Conservation (phyloP, 306 rosid genomes). For the Gillenia trifoliata region DNA sequence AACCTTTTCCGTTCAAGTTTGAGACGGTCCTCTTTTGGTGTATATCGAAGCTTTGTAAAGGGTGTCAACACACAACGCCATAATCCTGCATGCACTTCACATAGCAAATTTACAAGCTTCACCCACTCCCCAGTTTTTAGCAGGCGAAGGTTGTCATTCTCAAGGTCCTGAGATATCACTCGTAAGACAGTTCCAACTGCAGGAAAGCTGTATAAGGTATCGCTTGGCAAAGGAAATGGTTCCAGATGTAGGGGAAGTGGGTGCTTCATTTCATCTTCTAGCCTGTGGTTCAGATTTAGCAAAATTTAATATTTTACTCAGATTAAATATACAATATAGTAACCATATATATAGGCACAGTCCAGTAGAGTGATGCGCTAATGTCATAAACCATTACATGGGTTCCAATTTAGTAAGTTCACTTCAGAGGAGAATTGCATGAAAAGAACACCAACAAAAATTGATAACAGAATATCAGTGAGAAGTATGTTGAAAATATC, state of each 20-base stretch:
- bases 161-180: slow-evolving; percentile 28
- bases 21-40: slow-evolving; percentile 35
- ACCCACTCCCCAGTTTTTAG: slow-evolving; percentile 49
- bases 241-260: slow-evolving; percentile 49
- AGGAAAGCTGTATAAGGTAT: slow-evolving; percentile 45
- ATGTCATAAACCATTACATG: not conserved
- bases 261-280: slow-evolving; percentile 43
- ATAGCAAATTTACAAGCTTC: slow-evolving; percentile 39
- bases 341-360: not conserved
- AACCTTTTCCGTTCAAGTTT: slow-evolving; percentile 50
- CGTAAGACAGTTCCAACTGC: slow-evolving; percentile 50
- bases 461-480: not conserved
- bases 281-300: slow-evolving; percentile 36
- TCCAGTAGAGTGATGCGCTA: not conserved
- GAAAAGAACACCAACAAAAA: not conserved
- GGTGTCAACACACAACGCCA: slow-evolving; percentile 51
- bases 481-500: not conserved
- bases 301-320: not conserved
- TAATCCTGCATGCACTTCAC: slow-evolving; percentile 46
- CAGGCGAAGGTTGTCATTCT: slow-evolving; percentile 19
- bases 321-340: not conserved
- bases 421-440: too few relatives aligned
- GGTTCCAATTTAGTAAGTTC: not conserved
- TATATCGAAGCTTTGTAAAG: slow-evolving; percentile 42
- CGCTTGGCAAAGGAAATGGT: slow-evolving; percentile 33